A percentile compares a stretch with the other conserved stretches of the same genome.
Conservation (phyloP, 345 rosid genomes). For the Salix udensis region DNA sequence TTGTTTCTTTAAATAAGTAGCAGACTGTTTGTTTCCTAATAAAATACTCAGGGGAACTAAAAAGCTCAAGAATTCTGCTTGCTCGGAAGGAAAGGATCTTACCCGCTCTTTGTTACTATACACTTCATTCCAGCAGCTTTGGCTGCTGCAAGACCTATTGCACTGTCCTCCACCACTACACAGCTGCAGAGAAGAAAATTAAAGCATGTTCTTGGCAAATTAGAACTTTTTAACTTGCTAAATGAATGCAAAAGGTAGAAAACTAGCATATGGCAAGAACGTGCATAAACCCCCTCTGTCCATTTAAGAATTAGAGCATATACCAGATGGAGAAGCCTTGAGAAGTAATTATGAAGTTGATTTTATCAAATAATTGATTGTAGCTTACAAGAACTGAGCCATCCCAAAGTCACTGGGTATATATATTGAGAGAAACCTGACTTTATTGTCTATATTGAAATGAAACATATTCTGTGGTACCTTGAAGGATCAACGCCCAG, state of each 20-base stretch:
- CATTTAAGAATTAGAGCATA: background rate
- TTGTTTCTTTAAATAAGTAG: background rate
- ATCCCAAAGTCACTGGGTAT: background rate
- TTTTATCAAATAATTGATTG: background rate
- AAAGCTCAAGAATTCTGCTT: background rate
- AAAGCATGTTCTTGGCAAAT: background rate
- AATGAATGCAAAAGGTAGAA: background rate
- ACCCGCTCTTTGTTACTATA: constrained; percentile 90
- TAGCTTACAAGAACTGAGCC: background rate
- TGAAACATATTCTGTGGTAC: constrained; percentile 29
- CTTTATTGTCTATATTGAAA: background rate
- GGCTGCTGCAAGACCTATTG: constrained; percentile 90
- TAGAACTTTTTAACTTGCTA: background rate
- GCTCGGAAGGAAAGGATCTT: constrained; percentile 10
- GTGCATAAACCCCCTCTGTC: background rate
- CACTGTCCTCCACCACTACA: constrained; percentile 91
- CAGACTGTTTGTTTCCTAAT: background rate
- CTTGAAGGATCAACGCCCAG: constrained; percentile 86
- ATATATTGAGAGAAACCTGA: background rate
- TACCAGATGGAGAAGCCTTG: background rate
- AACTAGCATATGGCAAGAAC: background rate
- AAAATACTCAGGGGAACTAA: background rate
- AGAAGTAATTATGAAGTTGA: background rate
- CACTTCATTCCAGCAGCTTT: constrained; percentile 97
- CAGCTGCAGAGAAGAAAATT: constrained; percentile 47